phyloP scores from a whole-genome alignment of 495 filamentous ascomycete species.

The Barbatosphaeria neglecta region DNA sequence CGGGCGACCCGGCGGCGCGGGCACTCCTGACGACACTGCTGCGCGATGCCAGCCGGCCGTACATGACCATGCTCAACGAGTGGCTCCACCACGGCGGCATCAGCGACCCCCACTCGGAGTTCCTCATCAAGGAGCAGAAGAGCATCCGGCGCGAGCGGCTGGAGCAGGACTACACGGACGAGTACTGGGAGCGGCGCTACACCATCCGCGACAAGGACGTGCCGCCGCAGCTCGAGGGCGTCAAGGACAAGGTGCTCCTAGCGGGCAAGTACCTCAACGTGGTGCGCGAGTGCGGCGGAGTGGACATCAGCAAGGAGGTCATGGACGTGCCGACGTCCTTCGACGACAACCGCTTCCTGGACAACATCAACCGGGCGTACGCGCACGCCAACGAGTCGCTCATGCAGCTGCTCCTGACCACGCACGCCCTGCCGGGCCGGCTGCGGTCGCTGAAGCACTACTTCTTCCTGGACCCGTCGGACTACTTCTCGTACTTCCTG shows the following conservation, averaged over 20 bases:
- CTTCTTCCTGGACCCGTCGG: slow-evolving; percentile 94
- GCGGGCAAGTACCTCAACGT: slow-evolving; percentile 98
- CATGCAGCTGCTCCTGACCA: slow-evolving; percentile 82
- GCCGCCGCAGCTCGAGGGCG: slow-evolving; percentile 81
- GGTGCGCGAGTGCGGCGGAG: slow-evolving; percentile 90
- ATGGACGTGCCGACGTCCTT: slow-evolving; percentile 83
- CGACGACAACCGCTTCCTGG: slow-evolving; percentile 78
- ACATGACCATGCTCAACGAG: slow-evolving; percentile 97
- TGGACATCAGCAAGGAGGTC: slow-evolving; percentile 83
- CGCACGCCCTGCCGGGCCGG: slow-evolving; percentile 77
- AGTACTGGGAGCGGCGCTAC: slow-evolving; percentile 98
- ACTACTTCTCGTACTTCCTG: slow-evolving; percentile 96
- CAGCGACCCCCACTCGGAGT: slow-evolving; percentile 86
- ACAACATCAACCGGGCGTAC: slow-evolving; percentile 92
- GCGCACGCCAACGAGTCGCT: slow-evolving; percentile 90
- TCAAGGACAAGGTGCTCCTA: slow-evolving; percentile 87
- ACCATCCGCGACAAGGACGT: slow-evolving; percentile 84
- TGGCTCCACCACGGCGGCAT: slow-evolving; percentile 96
- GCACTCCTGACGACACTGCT: slow-evolving; percentile 67
- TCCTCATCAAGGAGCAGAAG: slow-evolving; percentile 90
- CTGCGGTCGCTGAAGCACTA: slow-evolving; percentile 92
- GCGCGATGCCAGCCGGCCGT: slow-evolving; percentile 80
- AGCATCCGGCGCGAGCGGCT: slow-evolving; percentile 84
- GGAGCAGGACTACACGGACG: slow-evolving; percentile 94
- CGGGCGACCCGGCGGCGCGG: slow-evolving; percentile 81